Base-by-base conservation (phyloP, 2,329 filamentous ascomycete genomes). In the Penicillium sp. region DNA sequence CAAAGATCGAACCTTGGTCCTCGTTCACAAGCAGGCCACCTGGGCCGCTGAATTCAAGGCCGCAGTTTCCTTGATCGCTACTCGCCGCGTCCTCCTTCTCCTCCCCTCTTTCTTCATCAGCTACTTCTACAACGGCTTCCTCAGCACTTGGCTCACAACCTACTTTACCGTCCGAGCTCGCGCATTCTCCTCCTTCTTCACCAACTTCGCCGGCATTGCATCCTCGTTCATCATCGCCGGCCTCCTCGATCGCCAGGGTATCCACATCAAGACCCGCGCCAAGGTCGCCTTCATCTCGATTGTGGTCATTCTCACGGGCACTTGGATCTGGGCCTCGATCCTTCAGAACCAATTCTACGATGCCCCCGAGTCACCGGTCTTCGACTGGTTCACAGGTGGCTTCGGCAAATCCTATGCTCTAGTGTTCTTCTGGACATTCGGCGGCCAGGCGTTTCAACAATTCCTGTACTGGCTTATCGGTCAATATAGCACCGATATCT, bases 121-220 rank as follows among this genome's bases (percentile, higher is more conserved):
- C 46, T 70, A 70, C 56, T 70, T 70, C 62, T 70, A 69, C 60
- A 70, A 70, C 54, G 69, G 64, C 35, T 70, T 70, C 62, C 52
- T 64, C 22, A 68, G 66, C 55, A 70, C 69, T 1, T 70, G 62
- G 58, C 53, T 68, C 46, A 68, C 66, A 22, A 55, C 46, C 50
- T 68, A 68, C 58, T 68, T 68, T 61, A 66, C 62, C 33, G 63
- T 68, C 10, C 66, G 66, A 3, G 64, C 66, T 13, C 66, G 66
- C 11, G 66, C 66, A 13, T 68, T 68, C 57, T 66, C 65, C 4
- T 68, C 66, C 1, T 68, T 68, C 61, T 66, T 68, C 57, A 68
- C 66, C 55, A 68, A 68, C 47, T 68, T 68, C 27, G 60, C 66
- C 24, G 66, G 66, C 14, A 61, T 68, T 19, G 59, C 61, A 14